A percentile compares a stretch with the other conserved stretches of the same genome.
These are phyloP conservation scores for Hyphodiscus hymeniophilus DNA, from an alignment of 495 filamentous ascomycete species.

Conservation along the genomic window DNA sequence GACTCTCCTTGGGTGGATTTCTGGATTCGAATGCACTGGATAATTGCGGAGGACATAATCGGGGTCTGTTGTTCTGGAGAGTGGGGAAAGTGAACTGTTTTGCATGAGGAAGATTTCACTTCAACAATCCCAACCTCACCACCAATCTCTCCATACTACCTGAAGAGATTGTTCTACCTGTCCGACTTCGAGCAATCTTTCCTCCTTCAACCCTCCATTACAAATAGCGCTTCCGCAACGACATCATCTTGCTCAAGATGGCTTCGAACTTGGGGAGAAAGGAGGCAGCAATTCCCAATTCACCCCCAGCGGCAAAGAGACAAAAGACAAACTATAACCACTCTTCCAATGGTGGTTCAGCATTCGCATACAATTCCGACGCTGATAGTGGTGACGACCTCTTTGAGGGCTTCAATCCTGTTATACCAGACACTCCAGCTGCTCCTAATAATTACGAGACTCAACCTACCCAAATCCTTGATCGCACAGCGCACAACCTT, in stretches of 20 bases:
- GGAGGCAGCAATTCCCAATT: background rate
- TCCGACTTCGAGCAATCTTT: background rate
- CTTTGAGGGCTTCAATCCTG: constrained; percentile 39
- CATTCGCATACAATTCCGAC: constrained; percentile 28
- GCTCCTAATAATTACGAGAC: constrained; percentile 30
- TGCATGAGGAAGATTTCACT: too few species aligned
- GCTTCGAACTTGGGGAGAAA: constrained; percentile 2
- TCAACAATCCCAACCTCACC: too few species aligned
- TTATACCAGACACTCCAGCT: constrained; percentile 17
- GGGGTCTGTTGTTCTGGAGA: too few species aligned
- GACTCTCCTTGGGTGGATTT: too few species aligned
- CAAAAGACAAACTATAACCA: constrained; percentile 30
- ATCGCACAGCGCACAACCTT: constrained; percentile 8
- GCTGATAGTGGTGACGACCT: constrained; percentile 48
- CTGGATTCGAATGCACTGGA: too few species aligned
- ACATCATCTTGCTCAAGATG: constrained; percentile 1
- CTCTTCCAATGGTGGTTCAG: constrained; percentile 25
- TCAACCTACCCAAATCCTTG: constrained; percentile 66
- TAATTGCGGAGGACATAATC: too few species aligned
- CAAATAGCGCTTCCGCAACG: background rate
- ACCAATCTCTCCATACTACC: too few species aligned
- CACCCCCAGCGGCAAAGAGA: constrained; percentile 32
- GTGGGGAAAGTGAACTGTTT: too few species aligned
- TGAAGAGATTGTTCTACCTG: too few species aligned
- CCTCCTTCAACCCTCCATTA: background rate